phyloP scores from a whole-genome alignment of 2,329 filamentous ascomycete genomes.

The Xylaria hypoxylon region DNA sequence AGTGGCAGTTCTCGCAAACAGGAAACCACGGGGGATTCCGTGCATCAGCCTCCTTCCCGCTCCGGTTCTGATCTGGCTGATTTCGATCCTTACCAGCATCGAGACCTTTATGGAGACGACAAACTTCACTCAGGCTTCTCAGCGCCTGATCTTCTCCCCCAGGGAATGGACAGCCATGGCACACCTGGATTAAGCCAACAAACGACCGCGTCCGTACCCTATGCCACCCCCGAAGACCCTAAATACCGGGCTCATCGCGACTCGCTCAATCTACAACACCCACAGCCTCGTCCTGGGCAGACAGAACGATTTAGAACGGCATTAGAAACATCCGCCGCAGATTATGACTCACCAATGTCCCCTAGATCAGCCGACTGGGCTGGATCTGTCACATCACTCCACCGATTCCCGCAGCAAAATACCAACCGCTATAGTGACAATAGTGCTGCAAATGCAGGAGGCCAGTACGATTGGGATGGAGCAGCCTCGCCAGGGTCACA shows the following conservation, averaged over 20 bases:
- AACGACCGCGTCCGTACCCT: conserved; percentile 63
- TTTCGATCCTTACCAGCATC: conserved; percentile 71
- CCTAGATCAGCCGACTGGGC: conserved; percentile 72
- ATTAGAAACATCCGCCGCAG: conserved; percentile 77
- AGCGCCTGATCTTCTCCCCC: conserved; percentile 59
- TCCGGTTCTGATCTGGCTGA: conserved; percentile 80
- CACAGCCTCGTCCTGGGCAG: conserved; percentile 79
- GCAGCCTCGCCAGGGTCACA: conserved; percentile 57
- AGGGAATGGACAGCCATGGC: conserved; percentile 43
- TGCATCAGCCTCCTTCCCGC: conserved; percentile 71
- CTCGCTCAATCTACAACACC: conserved; percentile 82
- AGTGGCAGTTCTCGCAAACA: conserved; percentile 69
- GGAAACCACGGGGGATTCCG: conserved; percentile 71
- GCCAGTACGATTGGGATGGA: conserved; percentile 57
- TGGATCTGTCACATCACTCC: conserved; percentile 69
- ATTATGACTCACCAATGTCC: conserved; percentile 71
- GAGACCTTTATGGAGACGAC: conserved; percentile 70
- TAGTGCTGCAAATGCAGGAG: conserved; percentile 54
- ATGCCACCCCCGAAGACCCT: conserved; percentile 73
- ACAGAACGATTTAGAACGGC: conserved; percentile 79
- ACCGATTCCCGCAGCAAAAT: conserved; percentile 61
- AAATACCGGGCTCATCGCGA: conserved; percentile 87
- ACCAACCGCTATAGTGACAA: conserved; percentile 62
- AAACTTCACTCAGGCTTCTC: conserved; percentile 69
- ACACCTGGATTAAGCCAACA: conserved; percentile 49